Base-by-base conservation (phyloP, 129 eudicot genomes). In the Pittosporum tobira region DNA sequence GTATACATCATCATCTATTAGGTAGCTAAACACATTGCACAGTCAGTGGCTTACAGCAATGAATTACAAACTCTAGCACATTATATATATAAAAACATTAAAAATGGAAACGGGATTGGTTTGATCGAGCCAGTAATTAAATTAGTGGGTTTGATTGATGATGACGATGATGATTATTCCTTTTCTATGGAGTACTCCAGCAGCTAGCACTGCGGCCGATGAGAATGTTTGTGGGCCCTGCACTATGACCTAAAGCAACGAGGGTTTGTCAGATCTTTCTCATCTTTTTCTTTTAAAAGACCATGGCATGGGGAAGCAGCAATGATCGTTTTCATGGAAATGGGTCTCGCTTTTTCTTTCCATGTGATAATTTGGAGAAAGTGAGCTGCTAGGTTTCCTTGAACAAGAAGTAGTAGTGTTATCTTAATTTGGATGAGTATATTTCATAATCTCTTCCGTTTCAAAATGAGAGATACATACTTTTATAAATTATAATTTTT, bases 151-250 rank as follows among this genome's bases (percentile, higher is more conserved):
- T n/a, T n/a, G n/a, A n/a, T n/a, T n/a, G n/a, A n/a, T n/a, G n/a
- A n/a, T n/a, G n/a, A n/a, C n/a, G 71, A 87, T 67, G 60, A 73
- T 48, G 68, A 65, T 77, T 68, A 56, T 73, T 74, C 61, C 30
- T 48, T 69, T 50, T n/a, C n/a, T n/a, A n/a, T n/a, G n/a, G n/a
- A n/a, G n/a, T n/a, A n/a, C n/a, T n/a, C n/a, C n/a, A 40, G 29
- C 61, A 30, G 7, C 30, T 57, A 61, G 75, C 82, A 79, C 95
- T 79, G 66, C 54, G 59, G 61, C 69, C 95, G 26, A 83, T 83
- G 88, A 74, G 96, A 87, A 87, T 87, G 96, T 84, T 83, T 79
- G 48, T 63, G 79, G 77, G 65, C 22, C 81, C 81, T 57, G 22
- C 42, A 5, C 37, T n/a, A 76, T 61, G 66, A 51, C 51, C 63